phyloP scores from a whole-genome alignment of 345 rosid species.

The Clarkia xantiana region DNA sequence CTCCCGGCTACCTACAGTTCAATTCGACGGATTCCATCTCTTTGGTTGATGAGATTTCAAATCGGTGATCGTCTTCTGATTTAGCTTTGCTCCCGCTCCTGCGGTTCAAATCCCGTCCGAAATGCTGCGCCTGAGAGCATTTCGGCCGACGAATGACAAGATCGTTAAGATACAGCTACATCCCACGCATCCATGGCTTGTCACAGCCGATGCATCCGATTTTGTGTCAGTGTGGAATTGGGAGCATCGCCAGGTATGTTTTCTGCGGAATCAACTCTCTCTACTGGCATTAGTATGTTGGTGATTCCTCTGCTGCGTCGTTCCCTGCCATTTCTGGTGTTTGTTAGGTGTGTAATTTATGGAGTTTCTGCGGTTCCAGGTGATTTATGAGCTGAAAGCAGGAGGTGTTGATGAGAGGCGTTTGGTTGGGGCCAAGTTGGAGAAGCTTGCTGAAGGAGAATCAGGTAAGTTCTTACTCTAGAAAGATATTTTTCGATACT shows the following conservation, averaged over 20 bases:
- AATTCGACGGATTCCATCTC: slow-evolving; percentile 1
- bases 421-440: slow-evolving; percentile 87
- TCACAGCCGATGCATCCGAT: slow-evolving; percentile 90
- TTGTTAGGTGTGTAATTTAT: neutral
- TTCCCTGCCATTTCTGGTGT: neutral
- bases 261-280: neutral
- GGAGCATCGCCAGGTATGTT: slow-evolving; percentile 88
- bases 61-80: neutral
- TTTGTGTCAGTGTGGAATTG: slow-evolving; percentile 98
- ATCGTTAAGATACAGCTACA: slow-evolving; percentile 89
- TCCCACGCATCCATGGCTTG: slow-evolving; percentile 99
- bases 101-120: slow-evolving; percentile 7
- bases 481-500: too few relatives aligned
- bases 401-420: slow-evolving; percentile 98
- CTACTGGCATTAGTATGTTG: neutral
- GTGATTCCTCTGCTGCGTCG: neutral
- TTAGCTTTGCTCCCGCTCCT: neutral
- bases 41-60: too few relatives aligned
- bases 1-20: neutral
- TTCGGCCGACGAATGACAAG: slow-evolving; percentile 68
- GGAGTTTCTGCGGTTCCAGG: slow-evolving; percentile 18
- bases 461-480: slow-evolving; percentile 25
- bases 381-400: slow-evolving; percentile 88
- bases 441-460: slow-evolving; percentile 98
- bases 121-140: slow-evolving; percentile 86